Base-by-base conservation (phyloP, 1,139 yeast genomes). In the Kluyveromyces sp. region DNA sequence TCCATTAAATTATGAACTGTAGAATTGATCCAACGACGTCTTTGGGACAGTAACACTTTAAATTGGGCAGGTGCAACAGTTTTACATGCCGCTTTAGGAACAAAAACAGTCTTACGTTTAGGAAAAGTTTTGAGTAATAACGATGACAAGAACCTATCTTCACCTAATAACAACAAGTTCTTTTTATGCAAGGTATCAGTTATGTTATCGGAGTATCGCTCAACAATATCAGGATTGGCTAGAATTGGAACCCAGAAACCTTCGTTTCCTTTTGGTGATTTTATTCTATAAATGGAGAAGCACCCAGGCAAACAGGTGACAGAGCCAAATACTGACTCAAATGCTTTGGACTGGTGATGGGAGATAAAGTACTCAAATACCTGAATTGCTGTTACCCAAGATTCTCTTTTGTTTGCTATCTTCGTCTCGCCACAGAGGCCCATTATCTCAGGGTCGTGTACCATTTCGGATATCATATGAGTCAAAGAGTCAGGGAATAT, bases 251-350 rank as follows among this genome's bases (percentile, higher is more conserved):
- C 96, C 96, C 97, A 89, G 65, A 75, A 86, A 1, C 96, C 97
- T 52, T 85, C 86, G 18, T 74, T 63, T 4, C 95, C 94, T 66
- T 88, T 92, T 34, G 97, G 96, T 0, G 96, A 75, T 66, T 92
- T 92, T 63, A 92, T 85, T 55, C 97, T 77, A 62, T 92, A 92
- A 85, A 89, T 87, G 55, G 89, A 83, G 73, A 92, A 92, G 72
- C 98, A 92, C 31, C 98, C 98, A 0, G 98, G 98, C 49, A 92
- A 75, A 75, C 98, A 92, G 0, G 97, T 89, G 12, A 92, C 98
- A 58, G 95, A 87, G 47, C 97, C 97, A 64, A 92, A 92, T 2
- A 85, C 89, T 13, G 96, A 83, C 65, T 92, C 98, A 65, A 92
- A 92, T 0, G 96, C 96, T 65, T 92, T 92, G 2, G 96, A 80